Base-by-base conservation (phyloP, 495 filamentous ascomycete species). In the Stereocaulon alpinum region DNA sequence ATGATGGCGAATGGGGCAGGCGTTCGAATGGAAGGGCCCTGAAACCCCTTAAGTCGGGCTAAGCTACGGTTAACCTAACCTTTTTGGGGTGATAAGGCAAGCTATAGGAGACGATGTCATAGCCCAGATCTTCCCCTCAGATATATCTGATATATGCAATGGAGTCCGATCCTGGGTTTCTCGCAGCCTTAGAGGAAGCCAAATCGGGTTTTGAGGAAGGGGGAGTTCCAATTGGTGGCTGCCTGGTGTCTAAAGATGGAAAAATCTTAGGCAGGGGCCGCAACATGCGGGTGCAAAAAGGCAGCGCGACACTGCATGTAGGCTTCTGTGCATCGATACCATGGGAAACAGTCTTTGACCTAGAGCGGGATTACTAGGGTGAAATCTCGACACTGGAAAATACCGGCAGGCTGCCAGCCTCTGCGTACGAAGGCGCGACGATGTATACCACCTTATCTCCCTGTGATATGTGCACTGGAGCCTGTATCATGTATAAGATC, bases 381-480 rank as follows among this genome's bases (percentile, higher is more conserved):
- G 89, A 94, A 68, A 92, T 88, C 52, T 82, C 89, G 12, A 82
- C 86, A 11, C 77, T 95, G 43, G 86, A 90, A 59, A 86, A 86
- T 70, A 84, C 87, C 0, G 88, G 89, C 42, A 84, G 87, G 55
- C 79, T 91, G 42, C 82, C 85, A 41, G 86, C 85, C 14, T 79
- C 78, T 1, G 80, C 80, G 20, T 93, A 91, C 71, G 72, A 77
- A 63, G 85, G 86, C 44, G 76, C 82, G 44, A 93, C 89, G 5
- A 90, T 93, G 85, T 93, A 88, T 71, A 93, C 88, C 10, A 92
- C 89, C 2, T 74, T 94, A 5, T 91, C 88, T 15, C 89, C 88
- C 0, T 95, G 89, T 68, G 85, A 91, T 68, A 93, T 93, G 88
- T 92, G 87, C 76, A 86, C 88, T 15, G 88, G 88, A 27, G 88